Evolutionary conservation across 768 basidiomycete genomes (phyloP).

Genomic region (Tulasnella sp.): DNA sequence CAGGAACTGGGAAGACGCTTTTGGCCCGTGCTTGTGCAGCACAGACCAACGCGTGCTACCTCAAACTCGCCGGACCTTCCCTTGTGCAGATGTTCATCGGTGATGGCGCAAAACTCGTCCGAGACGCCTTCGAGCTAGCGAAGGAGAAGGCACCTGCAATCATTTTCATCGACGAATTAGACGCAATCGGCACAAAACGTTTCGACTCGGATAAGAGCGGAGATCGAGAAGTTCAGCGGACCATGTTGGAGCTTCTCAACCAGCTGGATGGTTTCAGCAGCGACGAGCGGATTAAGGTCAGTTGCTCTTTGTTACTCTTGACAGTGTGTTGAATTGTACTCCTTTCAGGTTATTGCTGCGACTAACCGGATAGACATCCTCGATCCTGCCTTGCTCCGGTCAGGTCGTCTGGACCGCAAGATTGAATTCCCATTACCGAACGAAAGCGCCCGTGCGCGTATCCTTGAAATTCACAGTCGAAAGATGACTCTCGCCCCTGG

Average conservation of each 20-base stretch:
- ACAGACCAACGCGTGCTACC: conserved; percentile 95
- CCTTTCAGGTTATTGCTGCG: conserved; percentile 87
- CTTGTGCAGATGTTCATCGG: conserved; percentile 99
- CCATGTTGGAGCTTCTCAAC: conserved; percentile 99
- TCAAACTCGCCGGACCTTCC: conserved; percentile 96
- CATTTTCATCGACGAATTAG: conserved; percentile 98
- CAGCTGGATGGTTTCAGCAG: conserved; percentile 98
- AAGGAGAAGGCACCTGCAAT: conserved; percentile 99
- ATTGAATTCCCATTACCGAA: conserved; percentile 98
- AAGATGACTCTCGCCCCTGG: conserved; percentile 89
- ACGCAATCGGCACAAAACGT: conserved; percentile 98
- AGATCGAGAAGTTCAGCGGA: conserved; percentile 98
- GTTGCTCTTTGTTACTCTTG: conserved; percentile 9
- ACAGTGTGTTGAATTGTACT: conserved; percentile 23
- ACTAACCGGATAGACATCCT: conserved; percentile 99
- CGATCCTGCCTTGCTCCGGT: conserved; percentile 96
- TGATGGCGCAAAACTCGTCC: conserved; percentile 97
- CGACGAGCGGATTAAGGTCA: conserved; percentile 95
- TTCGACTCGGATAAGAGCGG: conserved; percentile 99
- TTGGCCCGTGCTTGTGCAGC: conserved; percentile 98
- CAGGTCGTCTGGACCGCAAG: conserved; percentile 95
- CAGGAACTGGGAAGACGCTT: conserved; percentile 95
- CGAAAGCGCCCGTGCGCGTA: conserved; percentile 93
- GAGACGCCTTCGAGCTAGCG: conserved; percentile 96
- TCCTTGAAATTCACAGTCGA: conserved; percentile 94